These are phyloP conservation scores for Pleurotus tuoliensis DNA, from an alignment of 768 basidiomycete genomes.

Conservation along the genomic window DNA sequence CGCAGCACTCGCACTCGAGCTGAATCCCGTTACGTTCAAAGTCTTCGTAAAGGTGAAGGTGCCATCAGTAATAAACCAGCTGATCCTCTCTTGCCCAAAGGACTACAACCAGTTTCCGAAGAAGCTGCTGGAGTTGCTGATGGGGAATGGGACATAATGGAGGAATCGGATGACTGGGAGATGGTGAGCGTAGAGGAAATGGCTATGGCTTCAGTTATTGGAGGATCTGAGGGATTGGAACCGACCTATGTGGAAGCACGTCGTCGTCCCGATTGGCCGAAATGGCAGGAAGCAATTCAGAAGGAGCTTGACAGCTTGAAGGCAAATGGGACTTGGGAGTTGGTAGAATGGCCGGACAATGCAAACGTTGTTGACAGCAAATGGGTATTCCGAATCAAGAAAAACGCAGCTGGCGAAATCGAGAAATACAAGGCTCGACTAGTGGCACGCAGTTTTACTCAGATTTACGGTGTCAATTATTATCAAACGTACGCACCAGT, in stretches of 20 bases:
- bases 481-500: constrained; percentile 6
- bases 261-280: constrained; percentile 7
- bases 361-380: neutral
- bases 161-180: neutral
- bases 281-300: constrained; percentile 7
- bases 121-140: neutral
- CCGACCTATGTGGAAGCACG: constrained; percentile 8
- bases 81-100: constrained; percentile 10
- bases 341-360: constrained; percentile 1
- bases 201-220: constrained; percentile 4
- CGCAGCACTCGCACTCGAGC: constrained; percentile 8
- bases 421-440: constrained; percentile 5
- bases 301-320: constrained; percentile 2
- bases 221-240: constrained; percentile 2
- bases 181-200: neutral
- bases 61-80: neutral
- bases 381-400: constrained; percentile 7
- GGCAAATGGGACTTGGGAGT: constrained; percentile 4
- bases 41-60: constrained; percentile 11
- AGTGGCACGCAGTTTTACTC: constrained; percentile 6
- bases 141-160: constrained; percentile 5
- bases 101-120: constrained; percentile 8
- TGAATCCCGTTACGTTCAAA: constrained; percentile 10
- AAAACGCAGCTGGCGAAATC: neutral
- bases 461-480: constrained; percentile 4